Evolutionary conservation across 768 basidiomycete species (phyloP).

Genomic region (Sarcodon sp.): DNA sequence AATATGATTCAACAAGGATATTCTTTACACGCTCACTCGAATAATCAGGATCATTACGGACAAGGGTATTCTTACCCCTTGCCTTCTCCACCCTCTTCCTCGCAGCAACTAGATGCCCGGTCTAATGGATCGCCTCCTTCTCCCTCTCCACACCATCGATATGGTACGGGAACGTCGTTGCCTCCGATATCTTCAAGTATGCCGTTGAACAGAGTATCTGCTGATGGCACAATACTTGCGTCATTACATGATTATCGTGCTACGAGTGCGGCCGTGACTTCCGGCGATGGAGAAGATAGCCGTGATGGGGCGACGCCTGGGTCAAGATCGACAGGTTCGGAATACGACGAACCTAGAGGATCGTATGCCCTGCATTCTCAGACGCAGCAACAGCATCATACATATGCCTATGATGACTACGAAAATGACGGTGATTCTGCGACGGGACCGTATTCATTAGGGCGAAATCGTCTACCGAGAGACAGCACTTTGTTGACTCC

Average conservation of each 20-base stretch:
- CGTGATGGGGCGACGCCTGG: not conserved
- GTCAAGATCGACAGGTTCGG: not conserved
- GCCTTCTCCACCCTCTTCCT: constrained; percentile 12
- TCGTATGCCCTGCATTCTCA: not conserved
- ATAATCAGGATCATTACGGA: not conserved
- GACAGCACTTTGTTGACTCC: not conserved
- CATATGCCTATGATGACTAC: not conserved
- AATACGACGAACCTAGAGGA: not conserved
- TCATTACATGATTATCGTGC: not conserved
- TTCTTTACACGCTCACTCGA: not conserved
- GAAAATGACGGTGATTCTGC: not conserved
- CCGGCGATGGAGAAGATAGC: not conserved
- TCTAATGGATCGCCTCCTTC: not conserved
- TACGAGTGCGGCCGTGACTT: not conserved
- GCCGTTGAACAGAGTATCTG: constrained; percentile 17
- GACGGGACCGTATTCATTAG: not conserved
- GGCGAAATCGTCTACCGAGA: not conserved
- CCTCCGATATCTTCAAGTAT: not conserved
- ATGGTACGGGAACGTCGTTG: no score
- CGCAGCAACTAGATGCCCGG: not conserved
- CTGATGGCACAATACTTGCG: not conserved
- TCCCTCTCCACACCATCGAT: not conserved
- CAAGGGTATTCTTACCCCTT: constrained; percentile 2
- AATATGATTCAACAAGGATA: no score
- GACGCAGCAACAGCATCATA: not conserved